Evolutionary conservation across 2,329 filamentous ascomycete genomes (phyloP).

Genomic region (Colletotrichum sp.): DNA sequence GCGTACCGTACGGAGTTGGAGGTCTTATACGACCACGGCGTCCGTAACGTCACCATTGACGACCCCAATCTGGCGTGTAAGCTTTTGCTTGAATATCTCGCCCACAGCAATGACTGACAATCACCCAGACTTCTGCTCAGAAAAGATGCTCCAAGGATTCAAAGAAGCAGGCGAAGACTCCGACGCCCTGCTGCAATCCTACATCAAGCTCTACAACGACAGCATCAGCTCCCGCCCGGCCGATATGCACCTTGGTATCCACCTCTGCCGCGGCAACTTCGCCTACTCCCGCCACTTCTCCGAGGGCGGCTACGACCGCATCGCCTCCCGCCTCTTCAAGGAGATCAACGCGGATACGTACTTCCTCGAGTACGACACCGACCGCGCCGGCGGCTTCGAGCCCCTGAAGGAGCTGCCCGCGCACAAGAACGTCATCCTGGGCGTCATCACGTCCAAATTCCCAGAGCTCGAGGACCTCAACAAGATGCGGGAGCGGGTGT

Average conservation of each 20-base stretch:
- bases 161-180: constrained; percentile 19
- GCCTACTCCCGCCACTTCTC: constrained; percentile 67
- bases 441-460: constrained; percentile 67
- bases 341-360: constrained; percentile 66
- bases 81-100: too few species aligned
- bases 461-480: constrained; percentile 60
- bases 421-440: constrained; percentile 66
- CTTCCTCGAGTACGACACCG: constrained; percentile 66
- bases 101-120: too few species aligned
- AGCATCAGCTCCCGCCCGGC: constrained; percentile 64
- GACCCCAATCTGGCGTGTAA: constrained; percentile 62
- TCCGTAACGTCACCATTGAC: constrained; percentile 64
- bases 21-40: constrained; percentile 58
- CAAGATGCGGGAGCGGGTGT: constrained; percentile 58
- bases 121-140: constrained; percentile 64
- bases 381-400: constrained; percentile 66
- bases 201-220: constrained; percentile 77
- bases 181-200: constrained; percentile 69
- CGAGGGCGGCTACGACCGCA: constrained; percentile 67
- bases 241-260: constrained; percentile 74
- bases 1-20: constrained; percentile 61
- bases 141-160: constrained; percentile 43
- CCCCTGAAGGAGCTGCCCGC: constrained; percentile 63
- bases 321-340: constrained; percentile 65
- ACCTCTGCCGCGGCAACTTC: constrained; percentile 69